Base-by-base conservation (phyloP, 768 basidiomycete species). In the Crepidotus variabilis region DNA sequence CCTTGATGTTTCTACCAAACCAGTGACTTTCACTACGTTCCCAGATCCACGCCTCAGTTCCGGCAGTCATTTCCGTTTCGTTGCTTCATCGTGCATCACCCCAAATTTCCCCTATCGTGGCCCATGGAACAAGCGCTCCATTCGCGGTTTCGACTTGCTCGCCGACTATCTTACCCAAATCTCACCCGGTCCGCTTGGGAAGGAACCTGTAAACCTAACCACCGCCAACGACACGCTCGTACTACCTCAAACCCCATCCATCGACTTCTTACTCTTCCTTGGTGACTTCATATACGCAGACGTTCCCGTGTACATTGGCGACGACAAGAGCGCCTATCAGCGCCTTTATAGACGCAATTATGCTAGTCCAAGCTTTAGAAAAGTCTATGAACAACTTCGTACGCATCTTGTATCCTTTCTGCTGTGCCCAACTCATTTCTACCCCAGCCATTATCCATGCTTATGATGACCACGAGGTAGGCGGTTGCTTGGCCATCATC, bases 271-370 rank as follows among this genome's bases (percentile, higher is more conserved):
- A 69, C 64, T 89, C 6, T 83, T 90, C 67, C 70, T 90, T 50
- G 88, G 88, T 5, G 88, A 90, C 64, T 87, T 86, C 58, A 85
- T 92, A 59, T 89, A 90, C 60, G 85, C 85, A 1, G 88, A 90
- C 61, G 82, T 87, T 1, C 88, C 90, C 5, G 50, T 76, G 10
- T 85, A 84, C 63, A 76, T 79, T 45, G 86, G 86, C 2, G 82
- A 85, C 62, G 69, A 77, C 60, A 69, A 69, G 56, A 79, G 85
- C 48, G 77, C 79, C 16, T 92, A 88, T 64, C 69, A 79, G 55
- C 78, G 87, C 24, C 74, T 87, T 14, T 91, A 90, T 63, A 73
- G 88, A 24, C 79, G 87, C 50, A 82, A 83, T 60, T 89, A 86
- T 59, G 76, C 80, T 14, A 86, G 83, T 58, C 71, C 78, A 2